Conservation (phyloP, 1,284 basidiomycete genomes). For the Boletus holoroseus region DNA sequence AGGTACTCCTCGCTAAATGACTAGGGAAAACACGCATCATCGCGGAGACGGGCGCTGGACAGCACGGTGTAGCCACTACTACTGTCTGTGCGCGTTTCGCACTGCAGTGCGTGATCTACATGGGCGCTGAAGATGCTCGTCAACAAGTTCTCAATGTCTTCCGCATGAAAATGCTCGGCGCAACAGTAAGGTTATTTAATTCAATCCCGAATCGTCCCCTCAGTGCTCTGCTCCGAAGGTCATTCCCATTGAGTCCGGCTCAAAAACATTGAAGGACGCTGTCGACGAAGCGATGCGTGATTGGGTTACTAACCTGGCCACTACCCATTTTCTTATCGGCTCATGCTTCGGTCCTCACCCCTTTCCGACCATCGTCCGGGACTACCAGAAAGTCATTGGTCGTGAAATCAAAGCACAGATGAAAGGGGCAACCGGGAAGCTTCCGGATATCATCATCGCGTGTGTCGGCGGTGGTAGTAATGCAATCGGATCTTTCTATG, state of each 20-base stretch:
- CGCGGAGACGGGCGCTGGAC: neutral
- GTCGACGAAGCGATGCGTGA: constrained; percentile 9
- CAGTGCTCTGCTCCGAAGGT: neutral
- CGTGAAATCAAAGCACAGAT: constrained; percentile 3
- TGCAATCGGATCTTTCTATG: constrained; percentile 6
- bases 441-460: constrained; percentile 2
- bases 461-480: constrained; percentile 5
- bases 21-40: constrained; percentile 2
- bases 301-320: constrained; percentile 3
- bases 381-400: constrained; percentile 6
- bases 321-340: constrained; percentile 5
- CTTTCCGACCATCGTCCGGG: constrained; percentile 7
- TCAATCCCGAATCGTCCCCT: neutral
- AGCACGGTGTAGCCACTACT: neutral
- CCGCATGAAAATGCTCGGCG: neutral
- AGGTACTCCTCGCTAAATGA: constrained; percentile 4
- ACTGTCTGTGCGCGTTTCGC: neutral
- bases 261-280: constrained; percentile 1
- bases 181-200: neutral
- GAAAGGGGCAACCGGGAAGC: neutral
- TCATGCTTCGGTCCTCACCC: constrained; percentile 7
- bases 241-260: constrained; percentile 1
- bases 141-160: neutral
- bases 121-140: neutral
- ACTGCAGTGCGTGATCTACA: neutral